A percentile compares a stretch with the other conserved stretches of the same genome.
Conservation (phyloP, 2,329 filamentous ascomycete species). For the Fusarium staphyleae region DNA sequence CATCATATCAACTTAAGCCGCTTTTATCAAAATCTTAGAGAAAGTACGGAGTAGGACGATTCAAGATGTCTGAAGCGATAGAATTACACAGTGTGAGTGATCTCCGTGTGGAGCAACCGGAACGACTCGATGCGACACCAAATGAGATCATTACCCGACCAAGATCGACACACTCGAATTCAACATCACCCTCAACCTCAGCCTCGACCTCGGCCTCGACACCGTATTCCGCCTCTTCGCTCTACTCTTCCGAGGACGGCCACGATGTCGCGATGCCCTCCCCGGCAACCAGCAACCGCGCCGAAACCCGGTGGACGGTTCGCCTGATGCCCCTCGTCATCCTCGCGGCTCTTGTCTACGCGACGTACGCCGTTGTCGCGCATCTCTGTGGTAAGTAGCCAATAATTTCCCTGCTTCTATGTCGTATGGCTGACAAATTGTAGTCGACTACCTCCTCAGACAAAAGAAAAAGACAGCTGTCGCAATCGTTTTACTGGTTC, state of each 20-base stretch:
- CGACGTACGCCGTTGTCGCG: slow-evolving; percentile 74
- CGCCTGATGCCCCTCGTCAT: slow-evolving; percentile 75
- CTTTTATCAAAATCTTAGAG: no score
- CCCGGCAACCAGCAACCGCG: slow-evolving; percentile 39
- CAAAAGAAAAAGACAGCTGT: slow-evolving; percentile 57
- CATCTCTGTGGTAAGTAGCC: slow-evolving; percentile 68
- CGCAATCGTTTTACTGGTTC: slow-evolving; percentile 72
- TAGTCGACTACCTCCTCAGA: slow-evolving; percentile 73
- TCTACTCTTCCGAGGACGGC: slow-evolving; percentile 15
- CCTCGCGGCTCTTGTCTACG: slow-evolving; percentile 69
- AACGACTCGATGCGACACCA: neutral
- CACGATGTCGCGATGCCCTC: slow-evolving; percentile 46
- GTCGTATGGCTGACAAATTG: slow-evolving; percentile 5
- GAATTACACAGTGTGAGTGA: neutral
- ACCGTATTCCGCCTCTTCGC: neutral
- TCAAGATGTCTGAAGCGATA: no score
- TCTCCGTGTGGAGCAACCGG: neutral
- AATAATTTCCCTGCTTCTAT: neutral
- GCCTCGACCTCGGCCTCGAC: neutral
- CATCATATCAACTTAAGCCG: no score
- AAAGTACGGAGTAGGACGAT: no score
- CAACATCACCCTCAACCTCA: neutral
- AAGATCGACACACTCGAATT: neutral
- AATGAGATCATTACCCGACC: slow-evolving; percentile 23
- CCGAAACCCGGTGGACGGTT: slow-evolving; percentile 46